Conservation (phyloP, 2,329 filamentous ascomycete species). For the Passalora sequoiae region DNA sequence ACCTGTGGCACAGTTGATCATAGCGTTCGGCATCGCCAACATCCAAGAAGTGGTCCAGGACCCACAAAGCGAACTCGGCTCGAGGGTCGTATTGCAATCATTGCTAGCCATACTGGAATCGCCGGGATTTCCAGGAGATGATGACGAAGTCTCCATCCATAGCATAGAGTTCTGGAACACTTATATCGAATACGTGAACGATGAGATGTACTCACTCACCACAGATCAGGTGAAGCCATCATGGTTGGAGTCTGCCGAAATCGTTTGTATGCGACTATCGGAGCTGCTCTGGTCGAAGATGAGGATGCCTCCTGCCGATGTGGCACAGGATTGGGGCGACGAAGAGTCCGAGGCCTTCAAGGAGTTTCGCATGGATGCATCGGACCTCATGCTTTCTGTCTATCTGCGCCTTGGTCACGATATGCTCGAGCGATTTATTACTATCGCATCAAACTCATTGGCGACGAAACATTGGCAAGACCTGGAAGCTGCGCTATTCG, state of each 20-base stretch:
- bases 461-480: constrained; percentile 43
- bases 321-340: constrained; percentile 61
- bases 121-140: constrained; percentile 61
- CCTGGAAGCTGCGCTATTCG: constrained; percentile 53
- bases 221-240: constrained; percentile 37
- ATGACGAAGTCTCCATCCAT: constrained; percentile 69
- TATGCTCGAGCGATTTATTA: constrained; percentile 45
- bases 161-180: constrained; percentile 77
- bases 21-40: constrained; percentile 64
- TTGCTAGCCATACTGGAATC: constrained; percentile 63
- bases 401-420: constrained; percentile 52
- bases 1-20: constrained; percentile 60
- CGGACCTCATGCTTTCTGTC: constrained; percentile 68
- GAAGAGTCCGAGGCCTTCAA: constrained; percentile 49
- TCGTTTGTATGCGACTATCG: constrained; percentile 53
- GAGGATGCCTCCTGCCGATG: constrained; percentile 54
- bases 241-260: constrained; percentile 57
- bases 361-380: constrained; percentile 69
- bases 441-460: constrained; percentile 40
- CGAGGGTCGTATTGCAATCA: constrained; percentile 49
- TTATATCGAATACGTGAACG: constrained; percentile 61
- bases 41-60: constrained; percentile 55
- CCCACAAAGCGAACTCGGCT: constrained; percentile 43
- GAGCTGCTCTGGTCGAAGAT: constrained; percentile 30
- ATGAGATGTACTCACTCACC: constrained; percentile 52